These are phyloP conservation scores for Maudiozyma humilis DNA, from an alignment of 1,139 yeast species.

Conservation along the genomic window DNA sequence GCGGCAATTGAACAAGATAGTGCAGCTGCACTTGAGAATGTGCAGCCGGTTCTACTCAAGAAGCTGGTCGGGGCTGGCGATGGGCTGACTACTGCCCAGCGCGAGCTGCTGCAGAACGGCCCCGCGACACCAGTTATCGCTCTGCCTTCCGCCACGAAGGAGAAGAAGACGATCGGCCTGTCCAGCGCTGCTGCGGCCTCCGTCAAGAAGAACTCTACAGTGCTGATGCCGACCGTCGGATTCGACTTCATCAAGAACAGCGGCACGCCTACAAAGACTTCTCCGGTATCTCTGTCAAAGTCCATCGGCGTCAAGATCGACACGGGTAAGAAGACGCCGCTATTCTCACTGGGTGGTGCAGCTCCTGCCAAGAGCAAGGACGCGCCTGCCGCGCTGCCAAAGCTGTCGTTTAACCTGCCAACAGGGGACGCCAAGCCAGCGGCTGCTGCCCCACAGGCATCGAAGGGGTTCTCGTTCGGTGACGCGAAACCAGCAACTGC, in stretches of 20 bases:
- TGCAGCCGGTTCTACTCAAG: background rate
- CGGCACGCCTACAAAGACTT: constrained; percentile 17
- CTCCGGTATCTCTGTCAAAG: background rate
- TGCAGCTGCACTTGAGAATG: background rate
- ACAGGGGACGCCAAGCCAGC: background rate
- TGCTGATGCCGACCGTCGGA: constrained; percentile 23
- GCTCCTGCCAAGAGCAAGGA: background rate
- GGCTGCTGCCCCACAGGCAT: background rate
- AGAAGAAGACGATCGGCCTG: background rate
- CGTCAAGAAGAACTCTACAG: constrained; percentile 1
- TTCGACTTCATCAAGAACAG: constrained; percentile 25
- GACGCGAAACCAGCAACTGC: background rate
- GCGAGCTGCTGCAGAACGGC: constrained; percentile 10
- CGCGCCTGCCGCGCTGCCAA: background rate
- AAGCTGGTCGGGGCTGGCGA: background rate
- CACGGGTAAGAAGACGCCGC: background rate
- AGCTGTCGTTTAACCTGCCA: constrained; percentile 3
- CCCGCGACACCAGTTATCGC: background rate
- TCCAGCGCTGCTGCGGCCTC: background rate
- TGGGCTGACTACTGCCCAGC: constrained; percentile 6
- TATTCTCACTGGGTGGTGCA: background rate
- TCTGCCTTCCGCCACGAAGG: background rate
- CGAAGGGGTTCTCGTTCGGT: background rate
- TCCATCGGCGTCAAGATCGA: background rate
- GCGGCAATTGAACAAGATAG: background rate